Percentiles rank a stretch among this genome's conserved stretches.
phyloP scores from a whole-genome alignment of 2,329 filamentous ascomycete species.

The Eurotiales sp. region DNA sequence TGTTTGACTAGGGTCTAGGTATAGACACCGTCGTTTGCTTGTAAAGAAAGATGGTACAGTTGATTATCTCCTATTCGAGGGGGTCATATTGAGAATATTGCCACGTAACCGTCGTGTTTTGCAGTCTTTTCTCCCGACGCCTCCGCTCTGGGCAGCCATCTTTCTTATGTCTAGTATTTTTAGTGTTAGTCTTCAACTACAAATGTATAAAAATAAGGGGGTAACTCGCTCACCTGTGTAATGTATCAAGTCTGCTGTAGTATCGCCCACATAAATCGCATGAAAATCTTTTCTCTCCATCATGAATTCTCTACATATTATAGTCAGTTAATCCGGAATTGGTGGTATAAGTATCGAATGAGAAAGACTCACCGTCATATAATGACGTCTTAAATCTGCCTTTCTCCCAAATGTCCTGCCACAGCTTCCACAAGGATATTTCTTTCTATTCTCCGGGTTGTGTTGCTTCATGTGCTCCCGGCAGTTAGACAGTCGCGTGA shows the following conservation, averaged over 20 bases:
- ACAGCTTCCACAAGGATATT: conserved; percentile 68
- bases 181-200: neutral
- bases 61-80: neutral
- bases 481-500: conserved; percentile 81
- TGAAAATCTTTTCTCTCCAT: conserved; percentile 11
- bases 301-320: conserved; percentile 10
- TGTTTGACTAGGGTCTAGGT: neutral
- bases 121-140: neutral
- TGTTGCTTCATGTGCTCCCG: conserved; percentile 84
- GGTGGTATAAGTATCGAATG: conserved; percentile 19
- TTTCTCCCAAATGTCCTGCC: conserved; percentile 74
- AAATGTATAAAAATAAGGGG: neutral
- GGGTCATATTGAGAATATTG: neutral
- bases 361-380: conserved; percentile 48
- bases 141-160: conserved; percentile 6
- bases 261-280: conserved; percentile 11
- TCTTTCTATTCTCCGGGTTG: conserved; percentile 67
- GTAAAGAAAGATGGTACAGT: neutral
- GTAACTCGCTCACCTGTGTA: conserved; percentile 7
- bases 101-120: neutral
- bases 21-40: neutral
- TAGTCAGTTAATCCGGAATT: conserved; percentile 29
- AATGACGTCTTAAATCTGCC: conserved; percentile 66
- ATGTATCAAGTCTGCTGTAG: conserved; percentile 13
- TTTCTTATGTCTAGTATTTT: conserved; percentile 8